Evolutionary conservation across 495 filamentous ascomycete species (phyloP), one percentile per base, ranked within the genome.

Genomic region (Diplogelasinospora grovesii): DNA sequence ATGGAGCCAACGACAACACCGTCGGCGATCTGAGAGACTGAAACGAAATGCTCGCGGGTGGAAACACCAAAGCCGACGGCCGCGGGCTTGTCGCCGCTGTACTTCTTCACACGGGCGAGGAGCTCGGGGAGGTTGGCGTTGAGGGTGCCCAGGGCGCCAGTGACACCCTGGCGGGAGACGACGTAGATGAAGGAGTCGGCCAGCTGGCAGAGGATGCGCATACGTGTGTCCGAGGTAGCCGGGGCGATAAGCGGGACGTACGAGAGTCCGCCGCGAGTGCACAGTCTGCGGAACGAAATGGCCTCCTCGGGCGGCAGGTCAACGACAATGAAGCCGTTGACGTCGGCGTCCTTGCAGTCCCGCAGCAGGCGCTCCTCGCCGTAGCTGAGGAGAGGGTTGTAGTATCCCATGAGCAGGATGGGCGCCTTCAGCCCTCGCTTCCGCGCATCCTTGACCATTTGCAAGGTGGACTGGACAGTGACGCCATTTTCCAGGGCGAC

Each of bases 181-280:
- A 99, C 92, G 60, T 99, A 99, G 65, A 99, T 93, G 70, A 99
- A 99, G 7, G 89, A 95, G 64, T 97, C 90, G 51, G 93, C 92
- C 35, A 99, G 93, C 63, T 85, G 81, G 75, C 92, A 99, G 16
- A 99, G 79, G 3, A 95, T 68, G 65, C 89, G 89, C 87, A 97
- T 90, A 41, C 92, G 86, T 31, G 77, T 62, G 41, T 92, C 85
- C n/a, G 88, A 90, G 1, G 92, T 96, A 2, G 90, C 79, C 15
- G 92, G 92, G 10, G 92, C 90, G 54, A 99, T 94, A 7, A 99
- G 74, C 3, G 92, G 92, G 9, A 99, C 81, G 60, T 96, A 99
- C 2, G 89, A 95, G 21, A 98, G 73, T 8, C 86, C 59, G 30
- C 71, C 81, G 33, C 69, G 78, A 19, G 78, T 75, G 70, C 92